Base-by-base conservation (phyloP, 768 basidiomycete species). In the Leccinum uliginosum region DNA sequence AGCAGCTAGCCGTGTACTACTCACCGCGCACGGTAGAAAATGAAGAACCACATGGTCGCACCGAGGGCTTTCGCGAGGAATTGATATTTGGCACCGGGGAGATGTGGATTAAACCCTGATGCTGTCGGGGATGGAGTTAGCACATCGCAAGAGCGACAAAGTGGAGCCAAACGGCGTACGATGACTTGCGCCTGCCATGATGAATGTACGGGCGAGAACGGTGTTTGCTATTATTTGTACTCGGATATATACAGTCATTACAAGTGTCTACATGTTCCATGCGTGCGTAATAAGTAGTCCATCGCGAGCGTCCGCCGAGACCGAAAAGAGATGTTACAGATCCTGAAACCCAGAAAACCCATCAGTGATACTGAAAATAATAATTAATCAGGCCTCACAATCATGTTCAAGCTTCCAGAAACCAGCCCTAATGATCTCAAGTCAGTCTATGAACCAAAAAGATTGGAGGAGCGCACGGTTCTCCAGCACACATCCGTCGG, bases 11-110 rank as follows among this genome's bases (percentile, higher is more conserved):
- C 48, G 8, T 10, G 27, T n/a, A 29, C 1, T 9, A 79, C 88
- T 67, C 66, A 96, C 94, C 93, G 80, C 61, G 90, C 88, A 55
- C 94, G 86, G 75, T 95, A 97, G 79, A 97, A 96, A 70, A 97
- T 93, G 79, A 94, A 97, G 83, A 96, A 96, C 94, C 94, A 97
- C 94, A 97, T 96, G 24, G 85, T 83, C 32, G 93, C 94, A 50
- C 94, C 94, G 46, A 97, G 77, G 58, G 83, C 85, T 74, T 93
- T 94, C 26, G 89, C 82, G 29, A 95, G 79, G 71, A 92, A 84
- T 57, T 81, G 83, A 73, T 93, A 85, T 66, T 78, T 83, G 65
- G 83, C 78, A 12, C 87, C 84, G 9, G 93, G 91, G 27, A 93
- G 79, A 70, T 93, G 93, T 38, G 93, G 93, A 71, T 93, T 81